A percentile compares a stretch with the other conserved stretches of the same genome.
These are phyloP conservation scores for Agaricus blazei DNA, from an alignment of 768 basidiomycete genomes.

Conservation along the genomic window DNA sequence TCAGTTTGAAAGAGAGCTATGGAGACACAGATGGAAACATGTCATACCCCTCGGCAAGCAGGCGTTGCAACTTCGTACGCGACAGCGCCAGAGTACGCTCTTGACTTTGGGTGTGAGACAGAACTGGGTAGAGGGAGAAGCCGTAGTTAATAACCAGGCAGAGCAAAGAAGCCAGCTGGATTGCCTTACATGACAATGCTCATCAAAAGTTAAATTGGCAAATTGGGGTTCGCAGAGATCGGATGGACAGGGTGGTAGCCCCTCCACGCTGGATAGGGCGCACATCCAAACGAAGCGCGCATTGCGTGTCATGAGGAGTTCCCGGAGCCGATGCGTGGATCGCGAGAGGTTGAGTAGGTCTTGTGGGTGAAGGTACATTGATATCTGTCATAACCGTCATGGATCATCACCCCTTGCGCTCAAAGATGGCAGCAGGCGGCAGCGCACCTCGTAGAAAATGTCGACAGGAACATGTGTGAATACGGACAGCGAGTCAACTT, in stretches of 20 bases:
- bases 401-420: not conserved
- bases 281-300: slow-evolving; percentile 33
- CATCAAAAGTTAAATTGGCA: slow-evolving; percentile 38
- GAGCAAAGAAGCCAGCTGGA: not conserved
- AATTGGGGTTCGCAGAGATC: slow-evolving; percentile 43
- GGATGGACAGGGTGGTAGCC: slow-evolving; percentile 35
- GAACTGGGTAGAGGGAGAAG: slow-evolving; percentile 19
- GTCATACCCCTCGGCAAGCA: slow-evolving; percentile 29
- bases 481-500: slow-evolving; percentile 14
- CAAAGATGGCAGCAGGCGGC: not conserved
- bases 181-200: slow-evolving; percentile 37
- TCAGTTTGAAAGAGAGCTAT: not conserved
- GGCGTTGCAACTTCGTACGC: slow-evolving; percentile 29
- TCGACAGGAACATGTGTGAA: slow-evolving; percentile 23
- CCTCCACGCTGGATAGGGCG: slow-evolving; percentile 25
- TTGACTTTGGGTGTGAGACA: slow-evolving; percentile 25
- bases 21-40: not conserved
- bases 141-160: not conserved
- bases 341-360: slow-evolving; percentile 43
- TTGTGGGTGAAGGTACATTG: slow-evolving; percentile 34
- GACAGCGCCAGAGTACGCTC: slow-evolving; percentile 31
- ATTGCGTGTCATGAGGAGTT: slow-evolving; percentile 29
- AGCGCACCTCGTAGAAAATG: slow-evolving; percentile 26
- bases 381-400: slow-evolving; percentile 28
- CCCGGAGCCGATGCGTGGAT: slow-evolving; percentile 34